Evolutionary conservation across 805 yeast genomes (phyloP).

Genomic region (Saturnispora silvae): DNA sequence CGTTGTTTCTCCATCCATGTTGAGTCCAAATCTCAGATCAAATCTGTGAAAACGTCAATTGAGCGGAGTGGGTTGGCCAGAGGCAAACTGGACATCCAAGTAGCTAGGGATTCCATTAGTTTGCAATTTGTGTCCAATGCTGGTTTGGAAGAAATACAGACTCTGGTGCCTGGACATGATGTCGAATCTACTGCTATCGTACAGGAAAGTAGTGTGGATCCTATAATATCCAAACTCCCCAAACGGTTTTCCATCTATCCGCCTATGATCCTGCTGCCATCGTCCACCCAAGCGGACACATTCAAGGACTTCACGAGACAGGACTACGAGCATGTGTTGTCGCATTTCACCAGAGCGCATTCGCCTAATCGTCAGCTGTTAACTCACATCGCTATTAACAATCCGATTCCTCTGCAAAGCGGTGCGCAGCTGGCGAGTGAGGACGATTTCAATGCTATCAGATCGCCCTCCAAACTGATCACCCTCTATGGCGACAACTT

Average conservation of each 20-base stretch:
- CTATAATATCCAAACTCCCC: constrained; percentile 23
- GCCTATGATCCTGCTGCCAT: constrained; percentile 52
- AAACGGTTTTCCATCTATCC: constrained; percentile 53
- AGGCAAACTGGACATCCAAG: not conserved
- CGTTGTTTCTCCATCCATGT: not conserved
- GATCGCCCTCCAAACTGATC: constrained; percentile 52
- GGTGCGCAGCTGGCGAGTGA: constrained; percentile 10
- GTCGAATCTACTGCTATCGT: not conserved
- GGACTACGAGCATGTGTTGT: not conserved
- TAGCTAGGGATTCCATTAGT: too few species aligned
- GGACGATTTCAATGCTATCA: constrained; percentile 17
- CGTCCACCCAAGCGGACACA: constrained; percentile 33
- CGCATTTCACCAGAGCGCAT: constrained; percentile 2
- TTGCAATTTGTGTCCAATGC: too few species aligned
- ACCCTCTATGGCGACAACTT: constrained; percentile 47
- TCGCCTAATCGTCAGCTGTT: constrained; percentile 7
- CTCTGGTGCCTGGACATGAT: too few species aligned
- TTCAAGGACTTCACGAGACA: constrained; percentile 2
- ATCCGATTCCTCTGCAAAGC: constrained; percentile 50
- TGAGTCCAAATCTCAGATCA: not conserved
- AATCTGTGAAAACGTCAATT: constrained; percentile 3
- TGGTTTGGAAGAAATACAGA: not conserved
- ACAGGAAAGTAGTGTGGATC: not conserved
- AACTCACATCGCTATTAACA: constrained; percentile 61
- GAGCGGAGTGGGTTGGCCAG: not conserved